Base-by-base conservation (phyloP, 352 stramenopile species). In the Globisporangium radiosum region DNA sequence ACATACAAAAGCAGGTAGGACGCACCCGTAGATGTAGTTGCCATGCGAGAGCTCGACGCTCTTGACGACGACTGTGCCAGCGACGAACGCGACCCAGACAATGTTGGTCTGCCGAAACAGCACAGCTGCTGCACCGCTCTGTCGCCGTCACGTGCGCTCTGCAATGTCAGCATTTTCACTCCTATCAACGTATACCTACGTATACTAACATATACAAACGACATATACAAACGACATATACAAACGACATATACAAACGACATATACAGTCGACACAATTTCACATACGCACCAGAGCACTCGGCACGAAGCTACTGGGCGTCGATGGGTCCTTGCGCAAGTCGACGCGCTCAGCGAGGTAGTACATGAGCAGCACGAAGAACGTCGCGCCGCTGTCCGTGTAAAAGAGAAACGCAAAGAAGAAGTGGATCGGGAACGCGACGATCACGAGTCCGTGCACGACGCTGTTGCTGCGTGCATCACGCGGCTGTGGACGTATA, bases 61-160 rank as follows among this genome's bases (percentile, higher is more conserved):
- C 10, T 80, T 76, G 50, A 94, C 83, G 25, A 93, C 69, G 10
- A 90, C 53, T 0, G 73, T 83, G 9, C 86, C 88, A 8, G 90
- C 72, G 3, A 93, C 81, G 66, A 97, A 97, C 1, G 83, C 56
- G 0, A 97, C 85, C 90, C 90, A 97, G 3, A 97, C 60, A 48
- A 95, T 92, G 52, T 97, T 97, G 7, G 87, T 97, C 64, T 97
- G 90, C 1, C 90, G 86, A 47, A 96, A 93, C 19, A 94, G 54
- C 42, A 97, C 83, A 0, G 87, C 86, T 0, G 77, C 56, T 6
- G 71, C 82, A 33, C 88, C 87, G 57, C 74, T 78, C 85, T 95
- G 61, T 7, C 25, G 25, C 25, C 25, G 25, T 25, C 2, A 25
- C 25, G 25, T 25, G 25, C 25, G 2, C 25, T 25, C 25, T 25